Evolutionary conservation across 2,329 filamentous ascomycete species (phyloP), one percentile per base, ranked within the genome.

Genomic region (Fusarium algeriense): DNA sequence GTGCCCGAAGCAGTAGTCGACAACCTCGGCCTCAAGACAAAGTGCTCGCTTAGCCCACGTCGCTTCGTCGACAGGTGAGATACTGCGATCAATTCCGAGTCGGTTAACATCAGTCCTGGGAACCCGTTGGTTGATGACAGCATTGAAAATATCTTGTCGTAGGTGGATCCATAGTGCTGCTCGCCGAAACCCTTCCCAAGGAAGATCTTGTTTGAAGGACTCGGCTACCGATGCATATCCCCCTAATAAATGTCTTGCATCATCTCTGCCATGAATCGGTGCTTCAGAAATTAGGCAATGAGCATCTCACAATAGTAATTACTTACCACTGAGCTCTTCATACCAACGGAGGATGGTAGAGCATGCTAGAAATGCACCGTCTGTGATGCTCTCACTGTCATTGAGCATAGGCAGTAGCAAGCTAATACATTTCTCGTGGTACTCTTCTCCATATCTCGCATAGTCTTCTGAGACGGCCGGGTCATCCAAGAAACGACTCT

Each of bases 221-320:
- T 48, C 45, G 2, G 45, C 19, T 9, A 48, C 45, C n/a, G 45
- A 48, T 20, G 45, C 45, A 14, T 48, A 48, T 13, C 45, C 45
- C 12, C 28, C 45, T 14, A 48, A 7, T 14, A 48, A 6, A 7
- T 32, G 19, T 12, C 45, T 15, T 32, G 45, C 45, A 15, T 48
- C 45, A 6, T 32, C 28, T 32, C 45, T 48, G 19, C 45, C 45
- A 5, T 48, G 45, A 12, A 48, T 48, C 15, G 19, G 45, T 32
- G 45, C 45, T 48, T 15, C 3, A 3, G 11, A 15, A 12, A 6
- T 9, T 32, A 17, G 30, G 13, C 13, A 32, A 15, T 48, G 13
- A 14, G 10, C 19, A 30, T 14, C 11, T 17, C 4, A 10, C 5
- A 8, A 2, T 11, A 7, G 5, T 3, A 1, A 4, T n/a, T 17